Evolutionary conservation across 1,284 basidiomycete genomes (phyloP), one percentile per base, ranked within the genome.

Genomic region (Leccinum subspadiceum): DNA sequence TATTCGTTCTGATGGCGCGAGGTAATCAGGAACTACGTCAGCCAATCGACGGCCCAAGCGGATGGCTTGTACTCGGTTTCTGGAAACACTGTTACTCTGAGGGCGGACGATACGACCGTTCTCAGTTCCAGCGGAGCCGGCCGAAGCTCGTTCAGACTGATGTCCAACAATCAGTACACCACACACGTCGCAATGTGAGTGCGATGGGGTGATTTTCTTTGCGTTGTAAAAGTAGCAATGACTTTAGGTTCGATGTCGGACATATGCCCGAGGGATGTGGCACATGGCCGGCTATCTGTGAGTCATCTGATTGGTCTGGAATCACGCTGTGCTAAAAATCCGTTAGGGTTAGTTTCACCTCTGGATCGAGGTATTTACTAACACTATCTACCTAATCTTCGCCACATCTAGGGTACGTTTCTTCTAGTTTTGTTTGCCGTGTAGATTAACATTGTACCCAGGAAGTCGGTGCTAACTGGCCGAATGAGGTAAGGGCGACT

Each of bases 51-150:
- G 0, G 83, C 84, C 0, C 59, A 66, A 44, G 66, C 67, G 22
- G 64, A 76, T 20, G 82, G 83, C 60, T 68, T 85, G 58, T 81
- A 81, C 12, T 83, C 73, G 53, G 73, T 81, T 1, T 75, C 75
- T 35, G 75, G 71, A 4, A 71, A 79, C 65, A 74, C 75, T 12
- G 82, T 85, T 56, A 76, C 80, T 37, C 63, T 79, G 48, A 69
- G 73, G 3, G 75, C 73, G 1, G 78, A 79, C 53, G 35, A 70
- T 54, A 70, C 65, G 1, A 74, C 74, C 3, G 60, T 64, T 9
- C 68, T 78, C 8, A 62, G n/a, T 13, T 2, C 75, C 6, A 62
- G 58, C 2, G 77, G 69, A 4, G 66, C 72, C 2, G 77, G 76
- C n/a, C 65, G 76, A 24, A 73, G 76, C 37, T 73, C 76, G 0